Percentiles rank a stretch among this genome's conserved stretches.
Conservation (phyloP, 768 basidiomycete species). For the Holtermannia corniformis region DNA sequence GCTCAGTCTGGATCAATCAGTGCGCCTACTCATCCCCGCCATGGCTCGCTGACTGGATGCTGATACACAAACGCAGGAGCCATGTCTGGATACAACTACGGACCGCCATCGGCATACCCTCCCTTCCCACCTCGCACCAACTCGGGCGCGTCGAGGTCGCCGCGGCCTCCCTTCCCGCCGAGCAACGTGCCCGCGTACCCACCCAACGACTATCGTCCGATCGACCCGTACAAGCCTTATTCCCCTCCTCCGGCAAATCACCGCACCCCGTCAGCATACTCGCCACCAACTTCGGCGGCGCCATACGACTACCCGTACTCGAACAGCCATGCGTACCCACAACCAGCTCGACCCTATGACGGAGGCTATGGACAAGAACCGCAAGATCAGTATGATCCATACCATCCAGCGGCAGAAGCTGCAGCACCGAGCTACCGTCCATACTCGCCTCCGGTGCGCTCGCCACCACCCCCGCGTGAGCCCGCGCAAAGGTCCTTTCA, state of each 20-base stretch:
- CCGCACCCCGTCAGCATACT: too few relatives aligned
- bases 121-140: too few relatives aligned
- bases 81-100: too few relatives aligned
- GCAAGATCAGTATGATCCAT: neutral
- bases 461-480: neutral
- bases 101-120: too few relatives aligned
- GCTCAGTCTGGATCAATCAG: too few relatives aligned
- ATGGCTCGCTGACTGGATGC: too few relatives aligned
- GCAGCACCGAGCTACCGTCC: neutral
- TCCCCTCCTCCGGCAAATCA: neutral
- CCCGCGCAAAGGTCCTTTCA: neutral
- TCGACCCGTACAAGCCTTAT: neutral
- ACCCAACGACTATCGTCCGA: too few relatives aligned
- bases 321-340: neutral
- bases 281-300: neutral
- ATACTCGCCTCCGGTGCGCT: neutral
- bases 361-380: neutral
- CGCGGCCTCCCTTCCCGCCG: too few relatives aligned
- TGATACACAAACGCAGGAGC: too few relatives aligned
- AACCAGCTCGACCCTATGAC: neutral
- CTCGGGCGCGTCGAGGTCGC: too few relatives aligned
- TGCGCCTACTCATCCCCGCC: too few relatives aligned
- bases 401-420: neutral
- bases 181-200: too few relatives aligned
- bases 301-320: neutral